phyloP scores from a whole-genome alignment of 345 rosid genomes.

The Litchi chinensis region DNA sequence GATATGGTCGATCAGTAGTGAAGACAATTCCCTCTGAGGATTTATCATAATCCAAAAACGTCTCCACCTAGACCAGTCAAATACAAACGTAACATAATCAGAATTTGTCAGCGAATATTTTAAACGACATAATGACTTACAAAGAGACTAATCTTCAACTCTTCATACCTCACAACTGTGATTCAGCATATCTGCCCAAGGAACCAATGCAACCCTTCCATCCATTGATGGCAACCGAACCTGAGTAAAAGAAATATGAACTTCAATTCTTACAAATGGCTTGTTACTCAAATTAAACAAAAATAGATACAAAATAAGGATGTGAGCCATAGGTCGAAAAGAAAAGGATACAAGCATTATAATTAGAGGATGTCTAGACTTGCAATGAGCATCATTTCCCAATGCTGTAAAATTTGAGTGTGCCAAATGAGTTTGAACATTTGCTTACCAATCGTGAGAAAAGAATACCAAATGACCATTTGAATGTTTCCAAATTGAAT shows the following conservation, averaged over 20 bases:
- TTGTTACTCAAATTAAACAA: neutral
- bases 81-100: slow-evolving; percentile 17
- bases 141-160: slow-evolving; percentile 12
- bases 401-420: neutral
- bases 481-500: slow-evolving; percentile 86
- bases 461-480: slow-evolving; percentile 95
- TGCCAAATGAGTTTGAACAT: neutral
- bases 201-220: slow-evolving; percentile 91
- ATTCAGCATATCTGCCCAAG: slow-evolving; percentile 99
- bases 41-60: slow-evolving; percentile 90
- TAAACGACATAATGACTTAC: slow-evolving; percentile 4
- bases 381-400: neutral
- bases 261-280: slow-evolving; percentile 1
- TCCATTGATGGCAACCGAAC: slow-evolving; percentile 94
- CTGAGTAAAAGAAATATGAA: slow-evolving; percentile 34
- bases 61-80: slow-evolving; percentile 65
- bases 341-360: neutral
- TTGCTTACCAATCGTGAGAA: slow-evolving; percentile 92
- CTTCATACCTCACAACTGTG: slow-evolving; percentile 84
- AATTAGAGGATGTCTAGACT: neutral
- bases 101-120: slow-evolving; percentile 1
- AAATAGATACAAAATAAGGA: too few species aligned
- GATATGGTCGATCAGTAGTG: slow-evolving; percentile 76
- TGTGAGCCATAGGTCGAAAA: neutral
- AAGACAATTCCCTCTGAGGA: slow-evolving; percentile 85